A percentile compares a stretch with the other conserved stretches of the same genome.
These are phyloP conservation scores for Striga hermonthica DNA, from an alignment of 305 asterid genomes.

Conservation along the genomic window DNA sequence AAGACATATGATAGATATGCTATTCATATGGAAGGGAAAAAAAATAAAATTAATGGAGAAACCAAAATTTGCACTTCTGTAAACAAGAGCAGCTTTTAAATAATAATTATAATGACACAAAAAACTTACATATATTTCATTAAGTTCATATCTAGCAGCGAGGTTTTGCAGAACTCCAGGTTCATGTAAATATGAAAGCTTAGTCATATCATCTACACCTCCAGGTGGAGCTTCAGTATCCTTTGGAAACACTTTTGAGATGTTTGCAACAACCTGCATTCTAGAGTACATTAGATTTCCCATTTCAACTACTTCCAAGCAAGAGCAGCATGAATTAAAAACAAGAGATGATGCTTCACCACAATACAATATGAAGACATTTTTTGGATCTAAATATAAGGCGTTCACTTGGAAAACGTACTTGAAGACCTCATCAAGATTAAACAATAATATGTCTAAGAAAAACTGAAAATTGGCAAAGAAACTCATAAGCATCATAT, in stretches of 20 bases:
- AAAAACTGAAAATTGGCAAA: conserved; percentile 15
- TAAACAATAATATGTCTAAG: conserved; percentile 20
- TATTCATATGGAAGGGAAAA: conserved; percentile 19
- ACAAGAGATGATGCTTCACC: conserved; percentile 15
- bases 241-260: conserved; percentile 81
- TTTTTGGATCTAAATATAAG: conserved; percentile 14
- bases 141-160: conserved; percentile 93
- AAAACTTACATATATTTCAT: conserved; percentile 89
- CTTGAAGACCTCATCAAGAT: conserved; percentile 19
- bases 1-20: conserved; percentile 22
- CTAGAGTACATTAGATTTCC: conserved; percentile 23
- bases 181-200: conserved; percentile 97
- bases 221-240: conserved; percentile 98
- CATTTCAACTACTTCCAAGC: neutral
- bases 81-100: conserved; percentile 6
- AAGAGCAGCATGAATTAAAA: conserved; percentile 22
- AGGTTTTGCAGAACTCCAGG: conserved; percentile 98
- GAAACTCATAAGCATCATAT: conserved; percentile 19
- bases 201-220: conserved; percentile 99
- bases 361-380: conserved; percentile 23
- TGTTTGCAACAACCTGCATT: conserved; percentile 69
- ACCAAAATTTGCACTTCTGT: conserved; percentile 12
- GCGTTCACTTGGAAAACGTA: conserved; percentile 5
- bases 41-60: conserved; percentile 22
- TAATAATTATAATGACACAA: conserved; percentile 21